These are phyloP conservation scores for Mytilinidion resinicola DNA, from an alignment of 495 filamentous ascomycete species.

Conservation along the genomic window DNA sequence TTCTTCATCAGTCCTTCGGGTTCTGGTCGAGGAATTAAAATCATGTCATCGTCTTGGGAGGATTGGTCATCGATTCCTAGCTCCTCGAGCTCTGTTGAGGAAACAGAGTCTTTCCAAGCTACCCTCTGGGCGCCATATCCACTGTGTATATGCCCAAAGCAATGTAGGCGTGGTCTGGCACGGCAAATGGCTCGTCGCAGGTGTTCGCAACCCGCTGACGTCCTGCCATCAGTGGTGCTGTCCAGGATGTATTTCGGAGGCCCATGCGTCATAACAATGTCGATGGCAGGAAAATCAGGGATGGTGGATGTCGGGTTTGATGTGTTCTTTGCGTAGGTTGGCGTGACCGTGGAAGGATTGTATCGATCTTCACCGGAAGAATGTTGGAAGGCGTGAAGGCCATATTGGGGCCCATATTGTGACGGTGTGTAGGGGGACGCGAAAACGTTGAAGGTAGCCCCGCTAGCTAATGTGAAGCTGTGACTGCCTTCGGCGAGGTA, in stretches of 20 bases:
- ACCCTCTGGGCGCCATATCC: constrained; percentile 28
- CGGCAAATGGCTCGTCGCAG: constrained; percentile 36
- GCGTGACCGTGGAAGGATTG: constrained; percentile 7
- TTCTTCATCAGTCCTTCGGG: constrained; percentile 20
- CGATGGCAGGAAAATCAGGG: constrained; percentile 5
- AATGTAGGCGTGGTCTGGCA: constrained; percentile 47
- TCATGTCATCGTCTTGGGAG: not conserved
- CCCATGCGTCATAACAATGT: constrained; percentile 28
- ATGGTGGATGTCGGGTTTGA: constrained; percentile 3
- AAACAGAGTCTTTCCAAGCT: not conserved
- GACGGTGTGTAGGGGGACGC: constrained; percentile 15
- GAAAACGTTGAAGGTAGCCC: constrained; percentile 18
- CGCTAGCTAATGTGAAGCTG: constrained; percentile 14
- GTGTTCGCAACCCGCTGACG: constrained; percentile 14
- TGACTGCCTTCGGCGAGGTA: constrained; percentile 23
- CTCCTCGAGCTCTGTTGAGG: too few relatives aligned
- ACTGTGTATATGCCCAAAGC: constrained; percentile 57
- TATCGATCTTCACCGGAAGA: constrained; percentile 9
- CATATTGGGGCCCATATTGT: not conserved
- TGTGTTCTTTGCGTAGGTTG: constrained; percentile 25
- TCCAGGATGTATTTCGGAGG: constrained; percentile 23
- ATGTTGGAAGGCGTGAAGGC: constrained; percentile 20
- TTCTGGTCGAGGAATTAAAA: not conserved
- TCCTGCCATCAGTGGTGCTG: not conserved
- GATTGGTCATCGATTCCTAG: not conserved